Base-by-base conservation (phyloP, 306 rosid genomes). In the Rubus parviflorus region DNA sequence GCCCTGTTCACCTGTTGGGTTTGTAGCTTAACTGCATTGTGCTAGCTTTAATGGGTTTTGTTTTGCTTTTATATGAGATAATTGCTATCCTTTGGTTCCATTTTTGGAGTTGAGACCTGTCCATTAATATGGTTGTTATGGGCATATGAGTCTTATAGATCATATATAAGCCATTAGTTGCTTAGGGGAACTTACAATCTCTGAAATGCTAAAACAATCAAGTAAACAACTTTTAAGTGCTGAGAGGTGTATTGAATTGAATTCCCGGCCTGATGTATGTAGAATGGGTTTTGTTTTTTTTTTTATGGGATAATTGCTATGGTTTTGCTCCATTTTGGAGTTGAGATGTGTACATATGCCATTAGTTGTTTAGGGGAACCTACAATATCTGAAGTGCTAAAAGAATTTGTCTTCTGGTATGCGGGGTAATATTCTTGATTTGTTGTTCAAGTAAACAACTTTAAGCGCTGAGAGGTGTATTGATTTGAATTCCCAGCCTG, bases 401-500 rank as follows among this genome's bases (percentile, higher is more conserved):
- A 57, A 60, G 15, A 72, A n/a, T 22, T 35, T 8, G 37, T 70
- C 43, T 7, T 8, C 10, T 72, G 49, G 20, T 41, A 25, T 37
- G 40, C 1, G 45, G 14, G 68, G 58, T 66, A 40, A 42, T 47
- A 4, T 46, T 30, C 35, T 30, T 1, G 35, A 30, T 30, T 30
- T 35, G 17, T 19, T 65, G 20, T 37, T n/a, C 30, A 11, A 60
- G 19, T 68, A 23, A 6, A 8, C 13, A 12, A 42, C 38, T 75
- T 60, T 23, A 43, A 42, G 54, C 11, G 51, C 77, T 93, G 82
- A 89, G 74, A 61, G 42, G 6, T 74, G 48, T 71, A 63, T 78
- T 85, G 17, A 12, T 60, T 79, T 70, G 52, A 46, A 58, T 73
- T 84, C 64, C 82, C 91, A 95, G 97, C 97, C 98, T 51, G 96